These are phyloP conservation scores for Lentinus polychrous DNA, from an alignment of 1,284 basidiomycete genomes.

Conservation along the genomic window DNA sequence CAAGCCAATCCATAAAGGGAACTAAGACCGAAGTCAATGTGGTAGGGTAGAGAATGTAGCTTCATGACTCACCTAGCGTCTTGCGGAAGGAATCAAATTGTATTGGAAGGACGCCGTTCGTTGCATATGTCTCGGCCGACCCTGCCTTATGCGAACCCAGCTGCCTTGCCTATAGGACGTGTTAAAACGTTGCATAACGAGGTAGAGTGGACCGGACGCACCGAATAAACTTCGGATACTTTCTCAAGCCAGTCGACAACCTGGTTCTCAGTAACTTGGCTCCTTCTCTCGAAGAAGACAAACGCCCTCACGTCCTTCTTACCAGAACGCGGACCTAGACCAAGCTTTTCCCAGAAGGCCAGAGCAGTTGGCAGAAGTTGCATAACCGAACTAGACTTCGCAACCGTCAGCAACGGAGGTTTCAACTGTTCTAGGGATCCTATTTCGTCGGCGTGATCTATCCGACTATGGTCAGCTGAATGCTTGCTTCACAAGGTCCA, in stretches of 20 bases:
- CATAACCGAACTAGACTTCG: constrained; percentile 56
- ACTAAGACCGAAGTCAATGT: constrained; percentile 9
- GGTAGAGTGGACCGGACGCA: constrained; percentile 26
- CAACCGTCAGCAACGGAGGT: constrained; percentile 51
- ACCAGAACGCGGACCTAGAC: constrained; percentile 62
- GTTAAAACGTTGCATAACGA: constrained; percentile 5
- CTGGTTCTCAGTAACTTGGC: constrained; percentile 34
- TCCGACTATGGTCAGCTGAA: background rate
- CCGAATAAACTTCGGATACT: constrained; percentile 50
- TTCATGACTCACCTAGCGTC: constrained; percentile 44
- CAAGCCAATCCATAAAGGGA: constrained; percentile 43
- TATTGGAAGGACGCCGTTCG: constrained; percentile 52
- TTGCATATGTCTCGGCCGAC: constrained; percentile 34
- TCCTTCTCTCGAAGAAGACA: constrained; percentile 59
- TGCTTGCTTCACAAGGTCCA: background rate
- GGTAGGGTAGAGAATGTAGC: background rate
- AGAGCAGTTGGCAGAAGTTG: constrained; percentile 61
- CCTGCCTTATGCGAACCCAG: constrained; percentile 53
- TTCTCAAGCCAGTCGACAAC: constrained; percentile 53
- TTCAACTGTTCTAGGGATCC: constrained; percentile 34
- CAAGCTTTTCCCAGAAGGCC: constrained; percentile 79
- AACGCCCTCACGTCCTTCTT: constrained; percentile 63
- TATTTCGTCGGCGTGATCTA: background rate
- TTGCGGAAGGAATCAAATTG: constrained; percentile 63
- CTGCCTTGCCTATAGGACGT: constrained; percentile 44